Evolutionary conservation across 176 grass and related monocot genomes (phyloP).

Genomic region (Chloris gayana): DNA sequence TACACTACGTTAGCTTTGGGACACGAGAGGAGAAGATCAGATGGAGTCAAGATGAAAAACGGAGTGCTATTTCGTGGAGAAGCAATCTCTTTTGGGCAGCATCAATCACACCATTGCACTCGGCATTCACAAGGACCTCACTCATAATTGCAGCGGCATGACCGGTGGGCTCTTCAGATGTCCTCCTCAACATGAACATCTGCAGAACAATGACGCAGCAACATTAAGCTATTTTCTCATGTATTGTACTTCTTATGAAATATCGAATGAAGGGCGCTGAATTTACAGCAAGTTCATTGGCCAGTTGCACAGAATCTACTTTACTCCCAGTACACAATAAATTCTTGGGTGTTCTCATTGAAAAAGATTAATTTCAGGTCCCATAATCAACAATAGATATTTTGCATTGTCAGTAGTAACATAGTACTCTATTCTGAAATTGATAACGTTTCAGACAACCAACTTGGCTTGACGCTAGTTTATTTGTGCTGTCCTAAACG

Average conservation of each 20-base stretch:
- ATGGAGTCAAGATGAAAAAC: conserved; percentile 58
- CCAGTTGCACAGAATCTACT: neutral
- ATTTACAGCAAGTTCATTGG: neutral
- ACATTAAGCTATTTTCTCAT: conserved; percentile 6
- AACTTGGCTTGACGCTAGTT: too few species aligned
- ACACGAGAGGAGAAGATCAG: neutral
- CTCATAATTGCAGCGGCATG: conserved; percentile 88
- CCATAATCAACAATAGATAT: neutral
- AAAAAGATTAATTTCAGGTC: neutral
- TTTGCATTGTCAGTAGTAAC: neutral
- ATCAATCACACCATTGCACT: conserved; percentile 85
- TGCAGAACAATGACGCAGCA: conserved; percentile 37
- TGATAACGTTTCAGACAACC: too few species aligned
- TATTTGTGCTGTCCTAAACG: too few species aligned
- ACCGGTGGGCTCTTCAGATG: conserved; percentile 73
- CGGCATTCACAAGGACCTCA: conserved; percentile 81
- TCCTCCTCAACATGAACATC: conserved; percentile 90
- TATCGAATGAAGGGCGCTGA: conserved; percentile 1
- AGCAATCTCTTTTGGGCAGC: conserved; percentile 76
- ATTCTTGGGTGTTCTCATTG: neutral
- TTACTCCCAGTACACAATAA: neutral
- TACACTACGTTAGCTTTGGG: conserved; percentile 19
- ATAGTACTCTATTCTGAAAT: too few species aligned
- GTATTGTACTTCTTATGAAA: conserved; percentile 1
- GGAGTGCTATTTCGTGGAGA: conserved; percentile 89